Evolutionary conservation across 768 basidiomycete genomes (phyloP), one percentile per base, ranked within the genome.

Genomic region (Suillus variegatus): DNA sequence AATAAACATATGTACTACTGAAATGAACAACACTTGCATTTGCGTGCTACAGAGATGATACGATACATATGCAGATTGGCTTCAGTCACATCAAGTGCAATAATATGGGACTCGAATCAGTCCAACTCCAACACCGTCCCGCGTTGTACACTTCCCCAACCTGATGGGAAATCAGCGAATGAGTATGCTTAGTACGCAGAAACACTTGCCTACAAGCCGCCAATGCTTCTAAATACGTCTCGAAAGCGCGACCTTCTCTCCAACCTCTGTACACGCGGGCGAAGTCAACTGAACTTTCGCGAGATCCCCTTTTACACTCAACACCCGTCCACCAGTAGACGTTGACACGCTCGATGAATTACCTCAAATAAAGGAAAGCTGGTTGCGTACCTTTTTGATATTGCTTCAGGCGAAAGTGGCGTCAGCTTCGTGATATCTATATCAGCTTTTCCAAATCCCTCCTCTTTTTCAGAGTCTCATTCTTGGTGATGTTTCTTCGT

Each of bases 211-310:
- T 63, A 98, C 95, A 71, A 97, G 86, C 64, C 95, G 91, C 95
- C 95, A 97, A 81, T 97, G 96, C 81, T 97, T 97, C 80, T 98
- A 96, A 69, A 99, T 97, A 69, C 97, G 85, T 65, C 97, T 84
- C 38, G 92, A 94, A 51, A 99, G 78, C 3, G 97, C 97, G 44
- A 99, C 97, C 84, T 99, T 99, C 81, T 99, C 97, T 14, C 94
- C 95, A 43, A 97, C 86, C 77, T 98, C 95, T 35, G 95, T 97
- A 76, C 97, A 98, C 10, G 95, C 95, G 0, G 97, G 97, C 2
- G 91, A 91, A 38, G 95, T 98, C 63, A 99, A 80, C 71, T 95
- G 90, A 66, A 97, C 96, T 82, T 94, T 95, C 18, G 95, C 95
- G 10, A 98, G 83, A 78, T 97, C 96, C 12, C 92, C 95, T 79